Evolutionary conservation across 208 protist genomes (phyloP), one percentile per base, ranked within the genome.

Genomic region (Crithidia expoeki): DNA sequence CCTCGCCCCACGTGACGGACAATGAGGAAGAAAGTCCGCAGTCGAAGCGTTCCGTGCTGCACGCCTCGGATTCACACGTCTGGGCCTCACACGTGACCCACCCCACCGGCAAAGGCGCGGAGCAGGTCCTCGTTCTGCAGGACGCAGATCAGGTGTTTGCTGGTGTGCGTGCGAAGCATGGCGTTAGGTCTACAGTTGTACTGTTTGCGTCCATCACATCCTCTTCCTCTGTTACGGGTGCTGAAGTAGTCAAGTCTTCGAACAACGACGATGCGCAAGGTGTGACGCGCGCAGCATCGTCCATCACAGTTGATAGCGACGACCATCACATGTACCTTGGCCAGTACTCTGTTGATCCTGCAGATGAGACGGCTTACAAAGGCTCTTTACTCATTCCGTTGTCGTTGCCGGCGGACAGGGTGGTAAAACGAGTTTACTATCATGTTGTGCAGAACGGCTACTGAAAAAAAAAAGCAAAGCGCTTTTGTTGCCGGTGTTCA

Each of bases 321-420:
- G 57, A 32, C 1, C 40, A 65, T 7, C 53, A 36, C 61, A 64
- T 81, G 69, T 85, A 84, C 44, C 62, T 83, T 32, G 83, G 83
- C 7, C 67, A 72, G 28, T 81, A 88, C 57, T 49, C 50, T 19
- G 49, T 80, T 1, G 61, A 62, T 40, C 63, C 58, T 4, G 51
- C 49, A 11, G 56, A 62, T 30, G 36, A 9, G 33, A 34, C 72
- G 3, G 72, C 23, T 4, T 62, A 72, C 49, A 50, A 77, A 4
- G 72, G 32, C n/a, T 38, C 56, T 5, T 1, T 77, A n/a, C 64
- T 71, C 12, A 36, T 72, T 19, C 25, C 72, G 0, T 11, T 77
- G n/a, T 71, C 64, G 38, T n/a, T 72, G 14, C 69, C 47, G 3
- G 36, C 72, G 10, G 49, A 25, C 17, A 23, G 72, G 0, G 63